Base-by-base conservation (phyloP, 2,329 filamentous ascomycete genomes). In the Pestalotiopsis sp. region DNA sequence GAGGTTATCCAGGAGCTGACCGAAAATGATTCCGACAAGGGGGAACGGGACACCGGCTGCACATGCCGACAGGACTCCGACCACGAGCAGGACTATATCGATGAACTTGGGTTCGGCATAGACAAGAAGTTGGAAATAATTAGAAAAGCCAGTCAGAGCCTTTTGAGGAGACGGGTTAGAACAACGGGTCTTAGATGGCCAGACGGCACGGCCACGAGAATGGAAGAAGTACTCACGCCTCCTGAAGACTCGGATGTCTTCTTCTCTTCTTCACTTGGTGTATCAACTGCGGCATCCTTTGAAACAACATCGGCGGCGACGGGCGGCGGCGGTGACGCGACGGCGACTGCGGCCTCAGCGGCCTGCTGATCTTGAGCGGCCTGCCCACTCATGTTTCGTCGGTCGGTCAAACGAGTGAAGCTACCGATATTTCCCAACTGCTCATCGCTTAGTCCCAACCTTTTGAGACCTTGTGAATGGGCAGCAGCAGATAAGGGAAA, bases 1-100 rank as follows among this genome's bases (percentile, higher is more conserved):
- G 74, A 91, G 82, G 69, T 87, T 82, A 74, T 91, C 87, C 70
- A 91, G 82, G 5, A 91, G 84, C 77, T 90, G 81, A 67, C 89
- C 88, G 72, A 91, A 91, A 66, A 91, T 81, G 69, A 91, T 87
- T 66, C 87, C 89, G 74, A 91, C 86, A 23, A 91, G 80, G 14
- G 89, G 89, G 68, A 91, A 89, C 0, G 89, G 89, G 3, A 88
- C 83, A 61, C 89, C 89, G n/a, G 88, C 85, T 31, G 83, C 87
- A 59, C 87, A 85, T 66, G 88, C 84, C 66, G 81, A 80, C 58
- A 77, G 68, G 27, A 71, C 80, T 57, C 83, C 84, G 31, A 79
- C 72, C 17, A 81, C 13, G 52, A 86, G 77, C 62, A 86, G 79
- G n/a, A 77, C 60, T 69, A 82, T 76, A 69, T 85, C 84, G 68